phyloP scores from a whole-genome alignment of 1,284 basidiomycete species.

The Cutaneotrichosporon cavernicola region DNA sequence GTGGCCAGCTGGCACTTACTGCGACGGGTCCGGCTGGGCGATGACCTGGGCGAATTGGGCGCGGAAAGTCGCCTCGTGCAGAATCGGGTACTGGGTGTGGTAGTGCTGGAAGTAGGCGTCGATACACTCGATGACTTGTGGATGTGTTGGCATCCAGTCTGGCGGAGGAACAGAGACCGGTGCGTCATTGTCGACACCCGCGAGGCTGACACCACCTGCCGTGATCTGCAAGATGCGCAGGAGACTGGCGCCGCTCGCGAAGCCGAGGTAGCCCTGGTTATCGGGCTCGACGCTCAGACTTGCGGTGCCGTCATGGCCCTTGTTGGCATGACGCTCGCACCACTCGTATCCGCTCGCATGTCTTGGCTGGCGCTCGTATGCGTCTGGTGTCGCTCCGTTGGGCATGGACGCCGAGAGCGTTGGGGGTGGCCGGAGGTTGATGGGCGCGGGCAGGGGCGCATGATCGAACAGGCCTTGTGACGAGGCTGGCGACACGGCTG shows the following conservation, averaged over 20 bases:
- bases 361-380: slow-evolving; percentile 22
- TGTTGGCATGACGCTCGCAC: slow-evolving; percentile 20
- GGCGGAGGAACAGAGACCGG: slow-evolving; percentile 11
- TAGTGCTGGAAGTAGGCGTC: slow-evolving; percentile 33
- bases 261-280: slow-evolving; percentile 32
- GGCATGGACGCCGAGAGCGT: slow-evolving; percentile 1
- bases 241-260: slow-evolving; percentile 29
- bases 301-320: slow-evolving; percentile 29
- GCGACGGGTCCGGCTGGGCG: slow-evolving; percentile 21
- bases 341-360: slow-evolving; percentile 29
- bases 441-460: slow-evolving; percentile 11
- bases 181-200: background rate
- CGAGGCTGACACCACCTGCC: slow-evolving; percentile 20
- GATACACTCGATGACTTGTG: slow-evolving; percentile 19
- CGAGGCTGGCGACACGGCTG: slow-evolving; percentile 6
- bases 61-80: slow-evolving; percentile 35
- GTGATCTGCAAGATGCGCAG: slow-evolving; percentile 30
- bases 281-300: slow-evolving; percentile 29
- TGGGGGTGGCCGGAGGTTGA: slow-evolving; percentile 6
- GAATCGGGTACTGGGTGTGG: slow-evolving; percentile 34
- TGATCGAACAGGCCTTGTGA: slow-evolving; percentile 7
- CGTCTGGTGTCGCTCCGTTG: slow-evolving; percentile 14
- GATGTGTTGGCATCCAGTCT: slow-evolving; percentile 15
- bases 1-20: slow-evolving; percentile 16
- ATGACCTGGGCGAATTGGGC: slow-evolving; percentile 34